Evolutionary conservation across 441 rosid genomes (phyloP).

Genomic region (Euphorbia corollata): DNA sequence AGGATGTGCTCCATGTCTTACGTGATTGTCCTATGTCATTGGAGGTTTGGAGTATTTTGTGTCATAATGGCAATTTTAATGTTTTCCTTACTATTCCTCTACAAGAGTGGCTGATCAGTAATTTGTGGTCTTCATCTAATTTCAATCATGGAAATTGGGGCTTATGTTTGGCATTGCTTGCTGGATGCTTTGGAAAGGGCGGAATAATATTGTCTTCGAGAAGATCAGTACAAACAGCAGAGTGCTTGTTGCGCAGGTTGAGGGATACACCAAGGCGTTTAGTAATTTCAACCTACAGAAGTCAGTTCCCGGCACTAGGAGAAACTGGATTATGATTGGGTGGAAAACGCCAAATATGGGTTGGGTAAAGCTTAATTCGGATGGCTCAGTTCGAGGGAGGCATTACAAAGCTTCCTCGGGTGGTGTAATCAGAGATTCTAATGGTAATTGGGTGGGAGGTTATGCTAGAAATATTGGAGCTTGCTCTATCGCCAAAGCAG

Average conservation of each 20-base stretch:
- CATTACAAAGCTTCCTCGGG: neutral
- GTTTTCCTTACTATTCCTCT: too few species aligned
- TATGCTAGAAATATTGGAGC: neutral
- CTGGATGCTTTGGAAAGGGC: neutral
- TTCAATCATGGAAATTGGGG: neutral
- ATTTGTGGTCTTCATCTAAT: neutral
- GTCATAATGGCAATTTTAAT: too few species aligned
- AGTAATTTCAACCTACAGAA: too few species aligned
- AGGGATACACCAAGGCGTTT: too few species aligned
- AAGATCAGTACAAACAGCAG: too few species aligned
- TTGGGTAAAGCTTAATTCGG: neutral
- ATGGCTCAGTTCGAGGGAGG: neutral
- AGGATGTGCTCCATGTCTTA: neutral
- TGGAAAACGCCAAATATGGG: neutral
- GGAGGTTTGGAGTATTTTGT: neutral
- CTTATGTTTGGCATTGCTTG: neutral
- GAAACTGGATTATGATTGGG: neutral
- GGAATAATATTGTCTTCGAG: neutral
- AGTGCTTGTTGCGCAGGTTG: too few species aligned
- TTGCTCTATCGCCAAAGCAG: neutral
- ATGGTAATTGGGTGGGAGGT: neutral
- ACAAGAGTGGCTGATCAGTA: neutral
- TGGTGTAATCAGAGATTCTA: neutral
- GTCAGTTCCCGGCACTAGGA: too few species aligned
- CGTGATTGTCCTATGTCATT: neutral